Conservation (phyloP, 139 green algal genomes). For the Mychonastes homosphaera region DNA sequence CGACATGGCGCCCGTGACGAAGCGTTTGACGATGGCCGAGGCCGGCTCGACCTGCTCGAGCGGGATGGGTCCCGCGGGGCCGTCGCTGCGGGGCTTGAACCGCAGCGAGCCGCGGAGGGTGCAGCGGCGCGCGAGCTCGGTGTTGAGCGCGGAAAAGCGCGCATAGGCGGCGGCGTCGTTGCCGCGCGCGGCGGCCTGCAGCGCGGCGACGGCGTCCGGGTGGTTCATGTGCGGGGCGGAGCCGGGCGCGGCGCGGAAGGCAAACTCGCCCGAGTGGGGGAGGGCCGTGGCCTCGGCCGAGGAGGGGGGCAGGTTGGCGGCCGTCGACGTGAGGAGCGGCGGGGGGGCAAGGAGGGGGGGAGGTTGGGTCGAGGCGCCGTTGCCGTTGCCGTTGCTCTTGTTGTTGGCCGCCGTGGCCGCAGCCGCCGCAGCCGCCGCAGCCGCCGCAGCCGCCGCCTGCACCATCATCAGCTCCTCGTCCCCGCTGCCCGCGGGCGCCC, state of each 20-base stretch:
- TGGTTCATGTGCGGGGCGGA: slow-evolving; percentile 90
- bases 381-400: not conserved
- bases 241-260: slow-evolving; percentile 48
- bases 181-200: slow-evolving; percentile 61
- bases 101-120: slow-evolving; percentile 81
- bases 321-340: not conserved
- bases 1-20: slow-evolving; percentile 60
- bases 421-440: not conserved
- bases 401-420: not conserved
- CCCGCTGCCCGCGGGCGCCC: no score
- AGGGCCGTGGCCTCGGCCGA: slow-evolving; percentile 37
- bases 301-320: slow-evolving; percentile 7
- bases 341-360: not conserved
- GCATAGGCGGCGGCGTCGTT: slow-evolving; percentile 64
- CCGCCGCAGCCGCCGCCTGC: not conserved
- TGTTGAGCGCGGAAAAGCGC: slow-evolving; percentile 48
- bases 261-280: slow-evolving; percentile 71
- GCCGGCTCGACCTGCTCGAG: slow-evolving; percentile 72
- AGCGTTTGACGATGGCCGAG: slow-evolving; percentile 80
- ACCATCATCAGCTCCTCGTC: no score
- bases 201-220: slow-evolving; percentile 73
- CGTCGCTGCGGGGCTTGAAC: slow-evolving; percentile 46
- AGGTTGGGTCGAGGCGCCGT: not conserved
- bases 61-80: not conserved
- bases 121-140: slow-evolving; percentile 45